Evolutionary conservation across 208 protist species (phyloP).

Genomic region (Strigomonas culicis): DNA sequence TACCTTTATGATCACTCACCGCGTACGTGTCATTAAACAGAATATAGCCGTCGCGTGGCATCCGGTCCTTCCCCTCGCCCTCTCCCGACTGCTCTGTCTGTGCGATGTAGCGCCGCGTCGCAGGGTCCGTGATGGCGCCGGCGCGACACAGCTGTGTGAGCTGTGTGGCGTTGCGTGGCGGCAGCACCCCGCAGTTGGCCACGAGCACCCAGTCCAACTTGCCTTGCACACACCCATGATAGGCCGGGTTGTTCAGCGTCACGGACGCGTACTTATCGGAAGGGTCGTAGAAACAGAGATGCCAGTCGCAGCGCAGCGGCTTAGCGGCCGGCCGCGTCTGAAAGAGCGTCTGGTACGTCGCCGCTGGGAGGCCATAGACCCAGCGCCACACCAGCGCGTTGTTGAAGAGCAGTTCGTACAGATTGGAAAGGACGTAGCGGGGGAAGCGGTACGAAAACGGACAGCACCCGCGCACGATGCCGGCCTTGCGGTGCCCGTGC

Average conservation of each 20-base stretch:
- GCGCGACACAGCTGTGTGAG: conserved; percentile 16
- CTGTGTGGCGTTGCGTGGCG: background rate
- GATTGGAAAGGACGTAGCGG: conserved; percentile 20
- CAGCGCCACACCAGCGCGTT: conserved; percentile 45
- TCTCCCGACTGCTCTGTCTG: background rate
- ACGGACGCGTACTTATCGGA: conserved; percentile 61
- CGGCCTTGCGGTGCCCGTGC: conserved; percentile 38
- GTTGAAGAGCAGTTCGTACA: conserved; percentile 46
- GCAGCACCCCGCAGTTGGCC: background rate
- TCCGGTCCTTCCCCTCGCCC: background rate
- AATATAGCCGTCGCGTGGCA: conserved; percentile 48
- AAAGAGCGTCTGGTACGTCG: background rate
- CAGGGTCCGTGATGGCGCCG: conserved; percentile 19
- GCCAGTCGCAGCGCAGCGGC: background rate
- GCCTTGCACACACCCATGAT: conserved; percentile 56
- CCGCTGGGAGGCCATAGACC: conserved; percentile 55
- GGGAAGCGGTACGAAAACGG: conserved; percentile 57
- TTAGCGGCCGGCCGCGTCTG: background rate
- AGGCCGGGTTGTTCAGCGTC: conserved; percentile 54
- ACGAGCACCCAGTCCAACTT: conserved; percentile 79
- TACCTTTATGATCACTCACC: conserved; percentile 64
- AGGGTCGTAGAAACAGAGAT: conserved; percentile 70
- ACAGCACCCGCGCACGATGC: conserved; percentile 41
- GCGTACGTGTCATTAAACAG: conserved; percentile 70
- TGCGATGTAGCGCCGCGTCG: background rate